Evolutionary conservation across 441 rosid genomes (phyloP).

Genomic region (Theobroma grandiflorum): DNA sequence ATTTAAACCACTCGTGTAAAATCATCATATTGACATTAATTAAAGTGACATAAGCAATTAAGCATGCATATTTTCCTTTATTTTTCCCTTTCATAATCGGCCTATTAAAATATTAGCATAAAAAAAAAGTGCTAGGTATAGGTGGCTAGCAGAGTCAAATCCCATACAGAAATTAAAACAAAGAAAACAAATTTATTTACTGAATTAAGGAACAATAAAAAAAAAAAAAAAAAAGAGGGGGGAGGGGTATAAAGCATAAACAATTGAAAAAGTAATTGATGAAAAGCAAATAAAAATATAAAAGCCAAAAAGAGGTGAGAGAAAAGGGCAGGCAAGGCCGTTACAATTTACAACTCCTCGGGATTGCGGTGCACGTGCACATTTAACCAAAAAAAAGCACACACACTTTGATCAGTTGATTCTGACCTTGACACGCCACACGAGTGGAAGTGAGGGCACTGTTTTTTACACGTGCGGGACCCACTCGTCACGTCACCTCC

Average conservation of each 20-base stretch:
- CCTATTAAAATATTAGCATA: neutral
- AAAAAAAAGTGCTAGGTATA: neutral
- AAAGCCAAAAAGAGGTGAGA: neutral
- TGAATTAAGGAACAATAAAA: neutral
- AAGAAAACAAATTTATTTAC: no score
- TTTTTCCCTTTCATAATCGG: neutral
- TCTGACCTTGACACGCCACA: conserved; percentile 43
- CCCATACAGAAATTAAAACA: neutral
- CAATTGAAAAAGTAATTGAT: neutral
- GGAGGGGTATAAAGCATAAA: neutral
- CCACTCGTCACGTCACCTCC: conserved; percentile 35
- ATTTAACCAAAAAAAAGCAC: conserved; percentile 4
- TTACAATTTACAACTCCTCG: neutral
- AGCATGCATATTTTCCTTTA: no score
- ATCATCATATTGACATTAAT: neutral
- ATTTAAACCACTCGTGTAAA: neutral
- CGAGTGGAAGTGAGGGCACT: conserved; percentile 33
- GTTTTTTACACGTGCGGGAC: conserved; percentile 13
- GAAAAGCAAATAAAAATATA: neutral
- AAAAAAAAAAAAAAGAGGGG: neutral
- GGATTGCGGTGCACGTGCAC: conserved; percentile 55
- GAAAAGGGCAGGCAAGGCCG: neutral
- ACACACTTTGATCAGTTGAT: neutral
- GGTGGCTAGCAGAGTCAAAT: neutral
- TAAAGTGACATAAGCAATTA: no score